A percentile compares a stretch with the other conserved stretches of the same genome.
Evolutionary conservation across 176 grass and related monocot species (phyloP).

Genomic region (bread wheat (Triticum aestivum)): IWGSC_CS_RefSeq_v2.1 NC_057802.1:45198398-45198897

Average conservation of each 20-base stretch:
- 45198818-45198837: conserved; percentile 46
- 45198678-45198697: conserved; percentile 53
- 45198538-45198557: conserved; percentile 57
- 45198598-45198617: conserved; percentile 39
- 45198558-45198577: conserved; percentile 78
- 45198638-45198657: conserved; percentile 51
- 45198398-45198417: too few relatives aligned
- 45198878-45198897: background rate
- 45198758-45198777: conserved; percentile 51
- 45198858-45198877: conserved; percentile 70
- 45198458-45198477: too few relatives aligned
- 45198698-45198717: conserved; percentile 41
- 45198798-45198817: conserved; percentile 48
- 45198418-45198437: too few relatives aligned
- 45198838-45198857: conserved; percentile 69
- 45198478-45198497: too few relatives aligned
- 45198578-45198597: conserved; percentile 51
- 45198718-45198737: conserved; percentile 64
- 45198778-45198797: conserved; percentile 67
- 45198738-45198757: conserved; percentile 51
- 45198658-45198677: conserved; percentile 46
- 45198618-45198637: conserved; percentile 45
- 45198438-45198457: too few relatives aligned
- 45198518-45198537: background rate
- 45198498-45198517: too few relatives aligned